Evolutionary conservation across 495 filamentous ascomycete species (phyloP).

Genomic region (Venustampulla echinocandica): DNA sequence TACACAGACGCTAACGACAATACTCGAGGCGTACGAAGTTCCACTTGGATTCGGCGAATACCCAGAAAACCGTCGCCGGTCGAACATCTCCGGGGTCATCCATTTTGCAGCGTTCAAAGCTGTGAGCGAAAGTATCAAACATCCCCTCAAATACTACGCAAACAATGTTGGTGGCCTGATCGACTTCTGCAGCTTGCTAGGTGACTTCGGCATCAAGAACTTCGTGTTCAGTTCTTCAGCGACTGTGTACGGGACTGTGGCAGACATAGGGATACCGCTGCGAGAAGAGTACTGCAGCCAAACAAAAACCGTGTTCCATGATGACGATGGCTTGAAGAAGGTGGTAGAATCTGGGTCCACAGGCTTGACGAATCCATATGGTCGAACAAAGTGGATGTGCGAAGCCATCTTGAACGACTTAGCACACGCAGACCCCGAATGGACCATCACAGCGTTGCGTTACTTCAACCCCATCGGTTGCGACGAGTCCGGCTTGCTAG

Average conservation of each 20-base stretch:
- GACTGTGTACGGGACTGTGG: conserved; percentile 95
- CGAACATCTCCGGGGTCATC: conserved; percentile 21
- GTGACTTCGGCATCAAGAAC: conserved; percentile 53
- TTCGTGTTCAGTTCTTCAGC: conserved; percentile 67
- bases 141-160: conserved; percentile 55
- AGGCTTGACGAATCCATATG: conserved; percentile 57
- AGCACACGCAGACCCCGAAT: conserved; percentile 48
- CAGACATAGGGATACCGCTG: conserved; percentile 37
- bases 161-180: conserved; percentile 63
- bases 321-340: conserved; percentile 16
- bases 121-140: conserved; percentile 33
- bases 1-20: conserved; percentile 30
- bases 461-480: conserved; percentile 66
- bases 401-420: conserved; percentile 58
- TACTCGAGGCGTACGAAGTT: conserved; percentile 29
- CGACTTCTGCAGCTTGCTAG: conserved; percentile 46
- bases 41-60: not conserved
- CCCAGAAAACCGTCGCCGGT: not conserved
- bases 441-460: conserved; percentile 53
- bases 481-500: conserved; percentile 54
- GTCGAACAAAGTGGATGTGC: conserved; percentile 58
- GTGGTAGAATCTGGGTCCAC: conserved; percentile 19
- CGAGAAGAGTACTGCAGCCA: conserved; percentile 49
- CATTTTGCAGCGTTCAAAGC: conserved; percentile 22
- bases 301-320: conserved; percentile 7